These are phyloP conservation scores for Xanthoparmelia taractica DNA, from an alignment of 495 filamentous ascomycete genomes.

Conservation along the genomic window DNA sequence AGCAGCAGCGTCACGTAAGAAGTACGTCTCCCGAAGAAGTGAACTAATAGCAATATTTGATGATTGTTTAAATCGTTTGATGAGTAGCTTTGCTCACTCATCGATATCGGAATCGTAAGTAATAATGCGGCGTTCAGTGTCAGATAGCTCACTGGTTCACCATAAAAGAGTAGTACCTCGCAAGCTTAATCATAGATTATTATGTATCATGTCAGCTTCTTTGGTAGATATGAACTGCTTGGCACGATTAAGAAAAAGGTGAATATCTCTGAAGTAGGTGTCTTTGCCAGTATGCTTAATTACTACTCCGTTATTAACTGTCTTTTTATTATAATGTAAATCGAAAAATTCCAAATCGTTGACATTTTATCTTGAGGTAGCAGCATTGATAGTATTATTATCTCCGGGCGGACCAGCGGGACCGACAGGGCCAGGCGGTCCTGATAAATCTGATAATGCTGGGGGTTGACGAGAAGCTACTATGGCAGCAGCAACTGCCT, in stretches of 20 bases:
- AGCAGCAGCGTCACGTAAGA: not conserved
- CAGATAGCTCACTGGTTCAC: not conserved
- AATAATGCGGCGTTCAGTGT: not conserved
- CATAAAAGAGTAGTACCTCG: not conserved
- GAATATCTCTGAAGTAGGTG: not conserved
- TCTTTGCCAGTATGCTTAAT: not conserved
- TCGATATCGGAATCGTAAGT: not conserved
- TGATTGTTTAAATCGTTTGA: not conserved
- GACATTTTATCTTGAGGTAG: not conserved
- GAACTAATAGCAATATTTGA: not conserved
- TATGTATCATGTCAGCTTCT: not conserved
- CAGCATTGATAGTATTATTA: not conserved
- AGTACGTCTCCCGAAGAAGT: not conserved
- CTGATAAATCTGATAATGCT: too few relatives aligned
- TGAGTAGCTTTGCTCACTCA: not conserved
- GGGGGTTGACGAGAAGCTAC: too few relatives aligned
- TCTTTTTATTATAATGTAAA: not conserved
- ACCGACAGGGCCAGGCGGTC: not conserved
- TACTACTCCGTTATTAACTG: not conserved
- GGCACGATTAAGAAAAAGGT: slow-evolving; percentile 1
- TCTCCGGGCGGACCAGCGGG: too few relatives aligned
- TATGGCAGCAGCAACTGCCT: too few relatives aligned
- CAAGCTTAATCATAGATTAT: not conserved
- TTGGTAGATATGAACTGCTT: not conserved
- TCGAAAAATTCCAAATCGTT: not conserved